Evolutionary conservation across 2,329 filamentous ascomycete genomes (phyloP), one percentile per base, ranked within the genome.

Genomic region (Fusarium sp.): DNA sequence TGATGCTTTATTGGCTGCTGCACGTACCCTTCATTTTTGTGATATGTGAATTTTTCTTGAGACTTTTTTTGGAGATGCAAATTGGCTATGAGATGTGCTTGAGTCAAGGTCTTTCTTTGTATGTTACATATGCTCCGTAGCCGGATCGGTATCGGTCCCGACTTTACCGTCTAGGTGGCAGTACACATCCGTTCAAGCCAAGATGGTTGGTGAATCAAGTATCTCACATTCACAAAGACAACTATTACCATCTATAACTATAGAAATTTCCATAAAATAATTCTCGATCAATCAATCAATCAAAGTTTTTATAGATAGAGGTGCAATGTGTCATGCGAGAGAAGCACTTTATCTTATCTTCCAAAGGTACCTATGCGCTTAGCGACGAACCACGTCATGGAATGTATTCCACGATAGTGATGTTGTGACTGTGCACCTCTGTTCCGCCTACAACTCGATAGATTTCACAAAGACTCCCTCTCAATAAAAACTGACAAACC

Each of bases 11-110:
- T 53, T 19, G 44, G 15, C 35, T 32, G 51, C 39, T 49, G 55
- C 34, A 63, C 68, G 26, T 55, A 69, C 68, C 68, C 53, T 70
- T 70, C 68, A 70, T 70, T 25, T 41, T 55, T 55, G 40, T 29
- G 13, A 40, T 40, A 19, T 43, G 36, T 39, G 13, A 28, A 34
- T 6, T 39, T 61, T 42, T 61, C 24, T 46, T 25, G 45, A 43
- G 19, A 19, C 19, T 19, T 25, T 28, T 24, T 45, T 40, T 35
- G 31, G 6, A 34, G 48, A 26, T 58, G 45, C 19, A 51, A 31
- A 15, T 60, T 32, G 25, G 28, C n/a, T 55, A 55, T 55, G 28
- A 31, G 36, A 28, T n/a, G 51, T 24, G 32, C 3, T 55, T 61
- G 38, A 25, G 49, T 44, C 49, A 55, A 60, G 26, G 5, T 60